Conservation (phyloP, 306 rosid genomes). For the Quercus aquifolioides region DNA sequence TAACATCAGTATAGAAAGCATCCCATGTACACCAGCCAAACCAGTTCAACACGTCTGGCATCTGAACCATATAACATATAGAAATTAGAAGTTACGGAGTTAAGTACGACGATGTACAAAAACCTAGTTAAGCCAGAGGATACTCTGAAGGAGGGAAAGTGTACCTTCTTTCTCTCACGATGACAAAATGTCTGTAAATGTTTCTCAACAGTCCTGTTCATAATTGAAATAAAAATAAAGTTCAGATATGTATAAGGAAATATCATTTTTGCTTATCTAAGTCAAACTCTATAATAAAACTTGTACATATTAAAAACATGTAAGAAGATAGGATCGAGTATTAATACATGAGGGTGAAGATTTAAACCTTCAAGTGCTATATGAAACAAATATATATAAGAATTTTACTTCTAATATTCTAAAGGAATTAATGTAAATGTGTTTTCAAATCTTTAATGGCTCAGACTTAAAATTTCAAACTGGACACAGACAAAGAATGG, state of each 20-base stretch:
- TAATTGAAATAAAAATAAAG: background rate
- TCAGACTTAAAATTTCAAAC: background rate
- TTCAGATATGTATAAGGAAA: background rate
- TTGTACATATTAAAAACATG: too few species aligned
- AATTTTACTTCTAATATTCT: background rate
- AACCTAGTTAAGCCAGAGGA: background rate
- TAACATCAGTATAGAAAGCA: slow-evolving; percentile 83
- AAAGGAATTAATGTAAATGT: background rate
- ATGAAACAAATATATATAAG: background rate
- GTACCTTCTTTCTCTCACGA: slow-evolving; percentile 83
- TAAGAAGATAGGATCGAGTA: too few species aligned
- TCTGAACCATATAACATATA: slow-evolving; percentile 35
- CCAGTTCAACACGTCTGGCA: slow-evolving; percentile 95
- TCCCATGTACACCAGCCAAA: slow-evolving; percentile 99
- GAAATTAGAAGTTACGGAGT: background rate
- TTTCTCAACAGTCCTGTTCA: slow-evolving; percentile 68
- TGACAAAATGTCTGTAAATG: slow-evolving; percentile 79
- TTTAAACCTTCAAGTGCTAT: background rate
- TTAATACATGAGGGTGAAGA: background rate
- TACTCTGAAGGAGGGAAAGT: background rate
- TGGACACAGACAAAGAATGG: background rate
- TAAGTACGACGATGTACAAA: background rate
- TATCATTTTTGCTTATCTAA: background rate
- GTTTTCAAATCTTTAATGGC: background rate
- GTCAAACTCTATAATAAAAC: background rate